phyloP scores from a whole-genome alignment of 805 yeast species.

The Candida vaughaniae region DNA sequence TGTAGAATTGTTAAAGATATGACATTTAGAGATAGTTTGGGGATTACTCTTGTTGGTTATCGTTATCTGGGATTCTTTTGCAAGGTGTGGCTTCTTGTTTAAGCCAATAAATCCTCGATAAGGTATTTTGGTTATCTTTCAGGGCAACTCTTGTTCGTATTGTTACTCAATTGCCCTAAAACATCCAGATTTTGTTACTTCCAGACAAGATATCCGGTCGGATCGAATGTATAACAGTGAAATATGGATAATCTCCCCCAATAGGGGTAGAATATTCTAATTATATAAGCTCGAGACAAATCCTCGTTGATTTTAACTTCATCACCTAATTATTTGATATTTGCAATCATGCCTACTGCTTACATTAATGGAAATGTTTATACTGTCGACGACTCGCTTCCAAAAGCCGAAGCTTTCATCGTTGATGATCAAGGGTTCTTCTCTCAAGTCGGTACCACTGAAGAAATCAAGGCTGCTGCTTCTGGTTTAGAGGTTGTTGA shows the following conservation, averaged over 20 bases:
- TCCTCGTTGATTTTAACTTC: not conserved
- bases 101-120: no score
- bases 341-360: slow-evolving; percentile 23
- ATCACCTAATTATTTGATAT: no score
- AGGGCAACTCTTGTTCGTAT: no score
- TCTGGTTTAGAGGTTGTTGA: slow-evolving; percentile 17
- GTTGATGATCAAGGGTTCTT: slow-evolving; percentile 19
- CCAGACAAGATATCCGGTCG: not conserved
- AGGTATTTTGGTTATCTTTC: no score
- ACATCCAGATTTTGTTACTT: not conserved
- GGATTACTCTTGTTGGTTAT: no score
- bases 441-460: slow-evolving; percentile 18
- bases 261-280: no score
- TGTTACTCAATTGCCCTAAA: not conserved
- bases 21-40: no score
- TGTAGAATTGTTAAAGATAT: no score
- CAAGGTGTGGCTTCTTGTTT: no score
- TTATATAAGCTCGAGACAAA: not conserved
- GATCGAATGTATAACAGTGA: no score
- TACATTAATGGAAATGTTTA: slow-evolving; percentile 21
- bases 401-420: slow-evolving; percentile 20
- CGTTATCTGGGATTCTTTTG: no score
- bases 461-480: slow-evolving; percentile 12
- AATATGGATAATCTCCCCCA: no score
- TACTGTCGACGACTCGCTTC: slow-evolving; percentile 14